Base-by-base conservation (phyloP, 1,284 basidiomycete genomes). In the Apiotrichum gamsii region DNA sequence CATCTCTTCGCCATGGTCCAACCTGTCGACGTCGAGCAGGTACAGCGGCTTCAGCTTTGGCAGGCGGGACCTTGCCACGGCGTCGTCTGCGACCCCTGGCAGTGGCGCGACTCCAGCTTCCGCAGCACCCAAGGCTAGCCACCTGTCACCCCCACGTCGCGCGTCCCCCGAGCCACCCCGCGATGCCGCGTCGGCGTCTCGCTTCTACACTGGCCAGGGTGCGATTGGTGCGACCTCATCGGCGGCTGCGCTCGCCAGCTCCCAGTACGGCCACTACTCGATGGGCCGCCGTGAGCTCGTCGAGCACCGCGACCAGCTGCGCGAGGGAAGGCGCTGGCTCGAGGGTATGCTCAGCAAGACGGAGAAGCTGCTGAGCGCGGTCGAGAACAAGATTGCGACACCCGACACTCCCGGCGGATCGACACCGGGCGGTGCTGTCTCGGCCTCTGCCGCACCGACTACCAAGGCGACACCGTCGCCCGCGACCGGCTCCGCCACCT, bases 301-400 rank as follows among this genome's bases (percentile, higher is more conserved):
- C 16, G 71, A 73, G 44, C 71, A 73, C 49, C 67, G 69, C 13
- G 70, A 72, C 38, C 67, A 69, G 51, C 62, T 73, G 5, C 58
- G 68, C 37, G 70, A 73, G 37, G 70, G 70, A 50, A 71, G 69
- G 51, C 49, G 61, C 23, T 73, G 71, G 71, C 56, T 73, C 9
- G 71, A 73, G 43, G 56, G 49, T 24, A 72, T 69, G 61, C 42
- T 73, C 28, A 34, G 54, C 42, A 65, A 64, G 54, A 72, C 70
- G n/a, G 70, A 73, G 31, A 65, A 69, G 43, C 57, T 72, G 37
- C 41, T 73, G 19, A 48, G 59, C 23, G 62, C 63, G 57, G 63
- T 73, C 15, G 70, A 73, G 47, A 67, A 62, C 45, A 67, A 65
- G 54, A 57, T 69, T 15, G 16, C 35, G 3, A 24, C 44, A 4